A percentile compares a stretch with the other conserved stretches of the same genome.
These are phyloP conservation scores for Ophiostoma sp. DNA, from an alignment of 2,329 filamentous ascomycete species.

Conservation along the genomic window DNA sequence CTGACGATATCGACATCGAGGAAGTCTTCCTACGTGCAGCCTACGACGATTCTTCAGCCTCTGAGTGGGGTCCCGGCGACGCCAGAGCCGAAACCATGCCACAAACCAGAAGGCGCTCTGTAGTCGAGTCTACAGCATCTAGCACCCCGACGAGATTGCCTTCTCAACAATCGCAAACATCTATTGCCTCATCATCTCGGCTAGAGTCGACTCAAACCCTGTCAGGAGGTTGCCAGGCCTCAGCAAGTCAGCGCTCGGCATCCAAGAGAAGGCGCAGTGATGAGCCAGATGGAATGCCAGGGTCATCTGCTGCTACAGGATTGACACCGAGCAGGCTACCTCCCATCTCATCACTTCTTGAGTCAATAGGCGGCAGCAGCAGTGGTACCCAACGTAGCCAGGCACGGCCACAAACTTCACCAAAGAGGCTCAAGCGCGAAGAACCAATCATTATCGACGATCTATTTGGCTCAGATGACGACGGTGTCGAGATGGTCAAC, in stretches of 20 bases:
- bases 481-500: slow-evolving; percentile 35
- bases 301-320: neutral
- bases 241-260: neutral
- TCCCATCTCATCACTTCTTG: neutral
- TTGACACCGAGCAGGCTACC: neutral
- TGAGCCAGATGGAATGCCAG: neutral
- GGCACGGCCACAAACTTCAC: slow-evolving; percentile 14
- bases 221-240: neutral
- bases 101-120: neutral
- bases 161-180: too few relatives aligned
- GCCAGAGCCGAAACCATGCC: neutral
- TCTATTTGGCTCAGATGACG: slow-evolving; percentile 22
- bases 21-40: neutral
- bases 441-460: slow-evolving; percentile 12
- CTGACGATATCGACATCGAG: neutral
- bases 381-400: slow-evolving; percentile 1
- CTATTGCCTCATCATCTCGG: neutral
- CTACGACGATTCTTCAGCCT: neutral
- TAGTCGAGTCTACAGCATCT: too few relatives aligned
- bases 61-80: neutral
- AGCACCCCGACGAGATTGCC: too few relatives aligned
- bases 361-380: slow-evolving; percentile 13
- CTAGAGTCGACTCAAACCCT: neutral
- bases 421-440: slow-evolving; percentile 14
- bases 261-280: neutral